phyloP scores from a whole-genome alignment of 352 stramenopile species.

The Pythium angustatum region DNA sequence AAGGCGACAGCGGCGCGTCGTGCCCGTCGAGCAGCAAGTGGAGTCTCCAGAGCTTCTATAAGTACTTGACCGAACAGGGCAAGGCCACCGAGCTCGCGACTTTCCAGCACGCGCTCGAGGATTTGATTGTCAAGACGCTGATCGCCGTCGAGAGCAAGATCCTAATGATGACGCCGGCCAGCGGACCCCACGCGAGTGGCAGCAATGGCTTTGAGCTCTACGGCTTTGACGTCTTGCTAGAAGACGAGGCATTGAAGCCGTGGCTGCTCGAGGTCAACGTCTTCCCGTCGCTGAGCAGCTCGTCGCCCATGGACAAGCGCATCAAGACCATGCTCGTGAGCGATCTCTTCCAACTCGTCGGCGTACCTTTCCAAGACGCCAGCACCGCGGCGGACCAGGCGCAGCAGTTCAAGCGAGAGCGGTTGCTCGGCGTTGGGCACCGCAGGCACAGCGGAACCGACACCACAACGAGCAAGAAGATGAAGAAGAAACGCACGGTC shows the following conservation, averaged over 20 bases:
- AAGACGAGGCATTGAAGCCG: conserved; percentile 67
- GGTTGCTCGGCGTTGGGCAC: conserved; percentile 39
- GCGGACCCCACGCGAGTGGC: neutral
- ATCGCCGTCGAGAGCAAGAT: conserved; percentile 85
- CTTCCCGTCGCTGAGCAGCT: conserved; percentile 86
- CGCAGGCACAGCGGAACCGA: conserved; percentile 17
- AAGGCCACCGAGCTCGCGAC: conserved; percentile 40
- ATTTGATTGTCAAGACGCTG: conserved; percentile 90
- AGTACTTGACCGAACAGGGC: conserved; percentile 42
- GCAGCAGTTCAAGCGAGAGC: conserved; percentile 49
- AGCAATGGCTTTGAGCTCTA: conserved; percentile 87
- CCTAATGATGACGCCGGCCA: conserved; percentile 30
- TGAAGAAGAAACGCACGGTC: conserved; percentile 33
- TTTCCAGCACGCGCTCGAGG: conserved; percentile 54
- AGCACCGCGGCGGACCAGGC: conserved; percentile 35
- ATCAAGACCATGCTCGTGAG: conserved; percentile 91
- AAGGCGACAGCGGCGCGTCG: no score
- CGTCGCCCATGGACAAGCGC: conserved; percentile 82
- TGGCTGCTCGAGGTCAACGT: conserved; percentile 93
- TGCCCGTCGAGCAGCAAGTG: conserved; percentile 74
- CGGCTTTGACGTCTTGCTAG: conserved; percentile 87
- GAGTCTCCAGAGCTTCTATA: conserved; percentile 64
- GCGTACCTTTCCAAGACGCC: conserved; percentile 54
- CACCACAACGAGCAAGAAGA: neutral
- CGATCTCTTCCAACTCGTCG: conserved; percentile 84